A percentile compares a stretch with the other conserved stretches of the same genome.
phyloP scores from a whole-genome alignment of 108 stramenopile genomes.

The Poteriospumella lacustris region DNA sequence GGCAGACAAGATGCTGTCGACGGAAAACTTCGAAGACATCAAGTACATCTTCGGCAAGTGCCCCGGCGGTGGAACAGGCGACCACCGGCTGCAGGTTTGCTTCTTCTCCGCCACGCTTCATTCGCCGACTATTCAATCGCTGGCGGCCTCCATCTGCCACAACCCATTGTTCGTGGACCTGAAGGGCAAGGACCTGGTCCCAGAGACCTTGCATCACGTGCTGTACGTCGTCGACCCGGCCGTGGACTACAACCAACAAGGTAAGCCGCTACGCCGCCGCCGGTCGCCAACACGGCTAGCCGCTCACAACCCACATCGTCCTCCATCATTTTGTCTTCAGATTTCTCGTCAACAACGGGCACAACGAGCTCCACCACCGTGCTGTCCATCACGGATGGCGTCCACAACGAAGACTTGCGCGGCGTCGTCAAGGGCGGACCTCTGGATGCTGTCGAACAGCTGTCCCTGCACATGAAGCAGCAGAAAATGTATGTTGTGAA shows the following conservation, averaged over 20 bases:
- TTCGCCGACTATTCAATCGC: slow-evolving; percentile 29
- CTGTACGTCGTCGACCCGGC: slow-evolving; percentile 52
- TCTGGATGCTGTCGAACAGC: too few species aligned
- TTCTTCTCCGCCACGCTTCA: slow-evolving; percentile 62
- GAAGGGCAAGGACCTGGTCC: slow-evolving; percentile 52
- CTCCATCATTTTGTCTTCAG: too few species aligned
- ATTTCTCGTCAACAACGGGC: too few species aligned
- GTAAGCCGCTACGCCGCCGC: too few species aligned
- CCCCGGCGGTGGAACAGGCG: slow-evolving; percentile 38
- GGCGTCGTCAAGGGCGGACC: too few species aligned
- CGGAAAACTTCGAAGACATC: slow-evolving; percentile 35
- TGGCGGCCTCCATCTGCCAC: slow-evolving; percentile 49
- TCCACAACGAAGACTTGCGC: too few species aligned
- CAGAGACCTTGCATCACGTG: slow-evolving; percentile 57
- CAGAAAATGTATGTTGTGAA: slow-evolving; percentile 46
- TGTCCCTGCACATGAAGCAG: slow-evolving; percentile 41
- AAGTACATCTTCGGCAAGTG: slow-evolving; percentile 35
- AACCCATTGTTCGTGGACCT: slow-evolving; percentile 58
- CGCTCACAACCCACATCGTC: too few species aligned
- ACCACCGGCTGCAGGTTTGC: slow-evolving; percentile 51
- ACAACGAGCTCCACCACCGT: too few species aligned
- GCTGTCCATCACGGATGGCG: too few species aligned
- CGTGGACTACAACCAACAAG: too few species aligned
- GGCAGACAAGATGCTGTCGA: slow-evolving; percentile 41
- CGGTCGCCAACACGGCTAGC: too few species aligned